Base-by-base conservation (phyloP, 164 flowering plant species). In the Amborella trichopoda region DNA sequence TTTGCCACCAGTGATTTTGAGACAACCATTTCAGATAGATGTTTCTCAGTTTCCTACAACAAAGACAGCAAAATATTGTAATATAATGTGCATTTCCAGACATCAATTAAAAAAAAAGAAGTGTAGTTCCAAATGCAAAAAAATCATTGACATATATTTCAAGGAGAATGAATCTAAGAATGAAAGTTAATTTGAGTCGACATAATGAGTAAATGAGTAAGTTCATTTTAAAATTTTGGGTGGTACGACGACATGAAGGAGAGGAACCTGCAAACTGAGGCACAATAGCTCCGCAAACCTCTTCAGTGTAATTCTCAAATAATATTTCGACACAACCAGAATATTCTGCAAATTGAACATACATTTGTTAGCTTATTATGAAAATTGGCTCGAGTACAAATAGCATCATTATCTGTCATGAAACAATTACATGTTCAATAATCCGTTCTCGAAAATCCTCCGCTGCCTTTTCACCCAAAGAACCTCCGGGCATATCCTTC, bases 11-110 rank as follows among this genome's bases (percentile, higher is more conserved):
- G 54, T 4, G 94, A 73, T 63, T 78, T 82, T 18, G 94, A 75
- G 10, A 87, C 94, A 38, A 91, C 99, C 96, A 93, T 87, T 2
- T 87, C 95, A 0, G 95, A 82, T 2, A 87, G 74, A 67, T 93
- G 90, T 66, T 87, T 87, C 68, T 93, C 96, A 3, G 94, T 70
- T 56, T 87, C 99, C 99, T 84, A 71, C 51, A 54, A 49, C 16
- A 4, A 23, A 26, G 3, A n/a, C 8, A 24, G 4, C 5, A 38
- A 37, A 27, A n/a, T n/a, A n/a, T n/a, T n/a, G n/a, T n/a, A n/a
- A n/a, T n/a, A n/a, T n/a, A n/a, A n/a, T n/a, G n/a, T n/a, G n/a
- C n/a, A n/a, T n/a, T n/a, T n/a, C n/a, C n/a, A n/a, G n/a, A n/a
- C n/a, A n/a, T n/a, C n/a, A n/a, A n/a, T n/a, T n/a, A n/a, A n/a